Conservation (phyloP, 306 rosid species). For the Senna siamea region DNA sequence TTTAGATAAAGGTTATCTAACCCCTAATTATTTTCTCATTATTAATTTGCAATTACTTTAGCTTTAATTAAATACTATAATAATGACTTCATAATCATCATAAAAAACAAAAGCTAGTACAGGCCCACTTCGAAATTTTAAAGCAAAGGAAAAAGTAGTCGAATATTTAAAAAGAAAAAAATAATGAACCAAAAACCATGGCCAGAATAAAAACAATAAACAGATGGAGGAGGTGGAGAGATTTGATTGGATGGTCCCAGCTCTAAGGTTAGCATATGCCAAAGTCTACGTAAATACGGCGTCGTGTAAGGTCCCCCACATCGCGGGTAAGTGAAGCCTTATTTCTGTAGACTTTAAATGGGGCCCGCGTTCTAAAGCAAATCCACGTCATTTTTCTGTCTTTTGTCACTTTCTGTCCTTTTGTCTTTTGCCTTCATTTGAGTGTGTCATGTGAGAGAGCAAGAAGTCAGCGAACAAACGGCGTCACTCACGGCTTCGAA, state of each 20-base stretch:
- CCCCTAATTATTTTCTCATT: slow-evolving; percentile 27
- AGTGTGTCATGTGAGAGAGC: no score
- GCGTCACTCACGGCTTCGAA: slow-evolving; percentile 60
- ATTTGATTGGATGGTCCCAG: slow-evolving; percentile 28
- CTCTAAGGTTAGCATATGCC: slow-evolving; percentile 39
- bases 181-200: neutral
- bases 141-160: neutral
- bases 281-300: slow-evolving; percentile 74
- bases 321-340: slow-evolving; percentile 34
- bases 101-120: neutral
- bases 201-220: neutral
- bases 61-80: neutral
- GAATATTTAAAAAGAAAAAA: neutral
- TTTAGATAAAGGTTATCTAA: neutral
- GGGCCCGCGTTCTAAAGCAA: slow-evolving; percentile 1
- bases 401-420: neutral
- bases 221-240: neutral
- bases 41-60: slow-evolving; percentile 13
- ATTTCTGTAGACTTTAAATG: slow-evolving; percentile 57
- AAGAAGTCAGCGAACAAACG: slow-evolving; percentile 37
- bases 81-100: neutral
- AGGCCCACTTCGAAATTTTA: neutral
- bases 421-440: neutral
- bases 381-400: slow-evolving; percentile 39
- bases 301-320: slow-evolving; percentile 44